These are phyloP conservation scores for Sporobolomyces pararoseus DNA, from an alignment of 768 basidiomycete genomes.

Conservation along the genomic window DNA sequence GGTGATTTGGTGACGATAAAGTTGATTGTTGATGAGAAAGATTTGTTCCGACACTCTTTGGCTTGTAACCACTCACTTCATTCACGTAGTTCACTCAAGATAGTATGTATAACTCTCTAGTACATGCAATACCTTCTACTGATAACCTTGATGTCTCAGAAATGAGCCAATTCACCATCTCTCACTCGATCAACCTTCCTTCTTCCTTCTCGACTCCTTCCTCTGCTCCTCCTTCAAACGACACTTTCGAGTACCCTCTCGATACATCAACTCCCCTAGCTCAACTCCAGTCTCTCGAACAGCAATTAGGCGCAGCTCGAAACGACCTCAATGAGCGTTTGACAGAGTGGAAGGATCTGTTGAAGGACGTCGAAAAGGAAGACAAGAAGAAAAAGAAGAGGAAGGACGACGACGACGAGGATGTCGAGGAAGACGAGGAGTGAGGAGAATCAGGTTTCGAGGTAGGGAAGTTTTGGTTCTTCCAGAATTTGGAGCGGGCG, in stretches of 20 bases:
- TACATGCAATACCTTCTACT: not conserved
- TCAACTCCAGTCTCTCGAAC: constrained; percentile 34
- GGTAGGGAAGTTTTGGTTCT: no score
- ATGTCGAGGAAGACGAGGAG: constrained; percentile 9
- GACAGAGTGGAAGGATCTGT: constrained; percentile 33
- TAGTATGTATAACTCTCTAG: not conserved
- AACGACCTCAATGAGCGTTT: constrained; percentile 17
- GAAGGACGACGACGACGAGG: constrained; percentile 15
- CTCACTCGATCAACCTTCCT: not conserved
- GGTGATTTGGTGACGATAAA: not conserved
- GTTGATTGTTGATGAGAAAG: not conserved
- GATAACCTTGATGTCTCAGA: not conserved
- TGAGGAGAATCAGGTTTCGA: not conserved
- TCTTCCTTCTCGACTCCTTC: not conserved
- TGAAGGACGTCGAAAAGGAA: constrained; percentile 23
- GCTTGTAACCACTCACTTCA: not conserved
- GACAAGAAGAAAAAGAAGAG: constrained; percentile 19
- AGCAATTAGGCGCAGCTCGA: constrained; percentile 20
- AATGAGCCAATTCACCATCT: not conserved
- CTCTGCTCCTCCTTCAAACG: not conserved
- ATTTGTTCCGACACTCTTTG: no score
- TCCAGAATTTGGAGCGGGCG: no score
- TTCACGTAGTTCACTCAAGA: not conserved
- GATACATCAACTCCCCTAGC: not conserved
- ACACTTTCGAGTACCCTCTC: constrained; percentile 13